Evolutionary conservation across 345 rosid species (phyloP).

Genomic region (Gossypium arboreum): DNA sequence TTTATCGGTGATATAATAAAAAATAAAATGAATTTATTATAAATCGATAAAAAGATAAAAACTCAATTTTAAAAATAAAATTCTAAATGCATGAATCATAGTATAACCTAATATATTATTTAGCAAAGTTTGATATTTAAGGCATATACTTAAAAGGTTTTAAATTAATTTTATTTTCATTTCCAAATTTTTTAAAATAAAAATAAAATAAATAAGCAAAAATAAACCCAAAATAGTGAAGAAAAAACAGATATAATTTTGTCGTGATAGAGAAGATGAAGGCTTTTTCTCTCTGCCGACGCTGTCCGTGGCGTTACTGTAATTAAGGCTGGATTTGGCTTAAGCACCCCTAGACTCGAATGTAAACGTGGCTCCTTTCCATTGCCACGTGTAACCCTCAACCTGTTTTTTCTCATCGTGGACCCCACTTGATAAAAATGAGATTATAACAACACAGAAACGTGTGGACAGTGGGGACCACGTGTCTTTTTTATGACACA

Average conservation of each 20-base stretch:
- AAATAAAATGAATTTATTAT: no score
- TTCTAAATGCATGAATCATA: no score
- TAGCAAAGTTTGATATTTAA: no score
- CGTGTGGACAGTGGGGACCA: conserved; percentile 24
- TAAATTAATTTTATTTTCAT: no score
- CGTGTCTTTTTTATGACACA: neutral
- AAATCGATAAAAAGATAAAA: no score
- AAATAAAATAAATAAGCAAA: no score
- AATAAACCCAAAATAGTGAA: no score
- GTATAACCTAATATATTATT: no score
- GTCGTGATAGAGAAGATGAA: conserved; percentile 23
- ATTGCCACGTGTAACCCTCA: conserved; percentile 15
- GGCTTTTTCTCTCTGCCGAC: conserved; percentile 33
- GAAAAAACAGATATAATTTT: neutral
- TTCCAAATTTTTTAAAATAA: no score
- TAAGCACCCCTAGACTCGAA: neutral
- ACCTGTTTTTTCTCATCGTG: neutral
- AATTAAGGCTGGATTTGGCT: neutral
- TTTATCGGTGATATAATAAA: no score
- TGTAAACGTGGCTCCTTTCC: conserved; percentile 25
- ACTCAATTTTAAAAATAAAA: no score
- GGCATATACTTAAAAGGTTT: no score
- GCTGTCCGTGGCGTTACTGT: conserved; percentile 28
- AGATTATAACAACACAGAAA: conserved; percentile 1
- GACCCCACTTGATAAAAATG: conserved; percentile 19